phyloP scores from a whole-genome alignment of 2,329 filamentous ascomycete genomes.

The Onygenales sp. region DNA sequence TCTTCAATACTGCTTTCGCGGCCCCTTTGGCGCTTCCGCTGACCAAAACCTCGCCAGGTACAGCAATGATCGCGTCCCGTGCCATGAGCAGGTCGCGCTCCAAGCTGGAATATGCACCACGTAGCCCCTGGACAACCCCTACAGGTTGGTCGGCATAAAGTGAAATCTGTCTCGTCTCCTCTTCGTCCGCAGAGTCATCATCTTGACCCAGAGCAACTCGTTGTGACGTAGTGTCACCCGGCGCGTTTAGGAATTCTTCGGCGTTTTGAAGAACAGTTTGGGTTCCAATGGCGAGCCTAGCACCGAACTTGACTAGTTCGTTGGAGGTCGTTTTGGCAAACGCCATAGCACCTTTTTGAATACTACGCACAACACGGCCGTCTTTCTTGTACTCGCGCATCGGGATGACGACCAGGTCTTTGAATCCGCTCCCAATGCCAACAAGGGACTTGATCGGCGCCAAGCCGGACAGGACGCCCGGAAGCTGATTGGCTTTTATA shows the following conservation, averaged over 20 bases:
- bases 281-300: constrained; percentile 88
- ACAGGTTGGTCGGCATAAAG: constrained; percentile 92
- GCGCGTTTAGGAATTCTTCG: constrained; percentile 59
- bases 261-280: constrained; percentile 87
- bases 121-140: constrained; percentile 75
- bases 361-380: constrained; percentile 79
- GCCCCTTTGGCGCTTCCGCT: constrained; percentile 71
- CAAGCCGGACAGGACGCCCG: constrained; percentile 76
- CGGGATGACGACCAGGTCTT: constrained; percentile 78
- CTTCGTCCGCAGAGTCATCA: constrained; percentile 52
- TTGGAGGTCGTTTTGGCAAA: constrained; percentile 92
- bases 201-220: constrained; percentile 44
- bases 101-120: constrained; percentile 72
- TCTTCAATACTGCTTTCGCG: constrained; percentile 65
- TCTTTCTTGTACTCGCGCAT: constrained; percentile 91
- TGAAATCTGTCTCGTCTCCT: constrained; percentile 70
- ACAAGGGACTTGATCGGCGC: constrained; percentile 84
- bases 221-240: constrained; percentile 23
- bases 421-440: constrained; percentile 80
- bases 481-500: constrained; percentile 79
- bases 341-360: constrained; percentile 78
- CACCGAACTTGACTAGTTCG: constrained; percentile 87
- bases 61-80: constrained; percentile 84
- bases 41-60: constrained; percentile 85
- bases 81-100: constrained; percentile 80